Percentiles rank a stretch among this genome's conserved stretches.
Evolutionary conservation across 441 rosid genomes (phyloP).

Genomic region (Omphalea diandra): DNA sequence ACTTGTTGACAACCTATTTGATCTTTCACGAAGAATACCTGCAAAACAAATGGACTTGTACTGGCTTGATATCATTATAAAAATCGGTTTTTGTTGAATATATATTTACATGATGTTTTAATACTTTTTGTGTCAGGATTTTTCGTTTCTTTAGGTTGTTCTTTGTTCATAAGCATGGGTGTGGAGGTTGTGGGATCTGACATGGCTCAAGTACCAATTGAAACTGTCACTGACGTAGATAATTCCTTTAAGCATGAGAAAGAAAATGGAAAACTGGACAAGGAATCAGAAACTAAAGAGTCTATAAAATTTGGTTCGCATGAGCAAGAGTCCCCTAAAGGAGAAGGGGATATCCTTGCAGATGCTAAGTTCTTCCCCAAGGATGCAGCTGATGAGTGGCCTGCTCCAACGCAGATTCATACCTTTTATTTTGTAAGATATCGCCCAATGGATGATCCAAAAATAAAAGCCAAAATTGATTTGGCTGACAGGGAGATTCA

Average conservation of each 20-base stretch:
- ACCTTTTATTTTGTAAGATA: constrained; percentile 56
- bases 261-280: constrained; percentile 44
- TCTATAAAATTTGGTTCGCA: constrained; percentile 46
- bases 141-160: constrained; percentile 15
- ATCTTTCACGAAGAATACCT: not conserved
- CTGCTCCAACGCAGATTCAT: constrained; percentile 50
- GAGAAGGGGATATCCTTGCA: constrained; percentile 35
- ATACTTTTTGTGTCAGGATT: constrained; percentile 9
- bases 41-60: constrained; percentile 3
- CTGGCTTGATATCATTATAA: not conserved
- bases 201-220: constrained; percentile 44
- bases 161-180: constrained; percentile 44
- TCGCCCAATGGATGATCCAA: constrained; percentile 63
- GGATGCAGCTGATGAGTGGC: constrained; percentile 69
- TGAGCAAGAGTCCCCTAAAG: constrained; percentile 36
- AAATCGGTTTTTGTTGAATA: constrained; percentile 4
- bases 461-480: constrained; percentile 58
- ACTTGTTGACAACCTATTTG: not conserved
- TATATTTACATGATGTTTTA: too few species aligned
- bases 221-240: constrained; percentile 36
- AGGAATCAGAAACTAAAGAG: constrained; percentile 29
- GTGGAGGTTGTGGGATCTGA: constrained; percentile 58
- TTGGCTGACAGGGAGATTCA: constrained; percentile 68
- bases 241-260: constrained; percentile 32
- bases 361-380: constrained; percentile 40